A percentile compares a stretch with the other conserved stretches of the same genome.
These are phyloP conservation scores for Chalciporus piperatus DNA, from an alignment of 768 basidiomycete species.

Conservation along the genomic window DNA sequence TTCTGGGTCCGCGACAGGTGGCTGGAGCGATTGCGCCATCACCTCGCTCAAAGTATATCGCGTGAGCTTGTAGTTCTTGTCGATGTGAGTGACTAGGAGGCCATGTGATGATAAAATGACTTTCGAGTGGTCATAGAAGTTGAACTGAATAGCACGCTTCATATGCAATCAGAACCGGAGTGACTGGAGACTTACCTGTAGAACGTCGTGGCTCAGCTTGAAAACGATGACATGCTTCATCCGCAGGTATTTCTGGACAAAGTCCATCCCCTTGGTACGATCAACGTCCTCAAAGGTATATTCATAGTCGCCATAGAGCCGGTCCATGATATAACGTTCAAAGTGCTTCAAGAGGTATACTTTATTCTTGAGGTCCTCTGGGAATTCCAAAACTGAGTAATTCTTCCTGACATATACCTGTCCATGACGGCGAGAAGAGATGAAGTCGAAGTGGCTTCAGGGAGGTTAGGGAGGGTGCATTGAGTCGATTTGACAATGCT, in stretches of 20 bases:
- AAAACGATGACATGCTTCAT: slow-evolving; percentile 98
- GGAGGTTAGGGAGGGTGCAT: background rate
- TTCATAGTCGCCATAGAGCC: slow-evolving; percentile 79
- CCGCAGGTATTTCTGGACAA: slow-evolving; percentile 91
- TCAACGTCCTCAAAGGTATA: slow-evolving; percentile 74
- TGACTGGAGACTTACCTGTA: slow-evolving; percentile 67
- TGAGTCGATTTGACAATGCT: slow-evolving; percentile 25
- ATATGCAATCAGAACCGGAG: background rate
- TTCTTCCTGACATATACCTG: slow-evolving; percentile 70
- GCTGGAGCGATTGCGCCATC: slow-evolving; percentile 52
- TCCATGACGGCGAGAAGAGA: slow-evolving; percentile 66
- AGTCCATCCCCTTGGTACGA: slow-evolving; percentile 84
- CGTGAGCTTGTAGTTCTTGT: slow-evolving; percentile 79
- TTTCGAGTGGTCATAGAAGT: slow-evolving; percentile 98
- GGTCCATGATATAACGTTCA: slow-evolving; percentile 91
- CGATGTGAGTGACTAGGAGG: slow-evolving; percentile 81
- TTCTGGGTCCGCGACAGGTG: slow-evolving; percentile 45
- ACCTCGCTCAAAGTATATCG: slow-evolving; percentile 71
- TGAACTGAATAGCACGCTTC: slow-evolving; percentile 64
- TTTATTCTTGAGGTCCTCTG: slow-evolving; percentile 84
- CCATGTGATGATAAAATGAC: slow-evolving; percentile 83
- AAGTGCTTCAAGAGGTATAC: slow-evolving; percentile 93
- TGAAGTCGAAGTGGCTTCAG: slow-evolving; percentile 83
- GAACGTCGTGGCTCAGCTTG: slow-evolving; percentile 89
- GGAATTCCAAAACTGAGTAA: slow-evolving; percentile 65